Conservation (phyloP, 495 filamentous ascomycete species). For the Penicillium roqueforti region DNA sequence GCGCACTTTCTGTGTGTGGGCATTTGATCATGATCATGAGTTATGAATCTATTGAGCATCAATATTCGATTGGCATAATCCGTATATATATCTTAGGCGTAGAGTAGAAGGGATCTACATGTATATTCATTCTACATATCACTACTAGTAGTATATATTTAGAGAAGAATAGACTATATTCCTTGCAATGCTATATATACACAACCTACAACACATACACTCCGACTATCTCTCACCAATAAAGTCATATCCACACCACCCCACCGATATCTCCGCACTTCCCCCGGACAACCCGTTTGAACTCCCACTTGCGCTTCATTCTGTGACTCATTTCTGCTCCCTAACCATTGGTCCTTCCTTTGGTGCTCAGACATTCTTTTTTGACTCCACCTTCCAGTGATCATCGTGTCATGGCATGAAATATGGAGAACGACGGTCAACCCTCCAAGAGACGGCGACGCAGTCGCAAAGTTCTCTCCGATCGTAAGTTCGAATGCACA, state of each 20-base stretch:
- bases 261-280: slow-evolving; percentile 18
- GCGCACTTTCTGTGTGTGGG: slow-evolving; percentile 5
- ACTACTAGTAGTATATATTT: no score
- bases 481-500: slow-evolving; percentile 94
- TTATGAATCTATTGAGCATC: slow-evolving; percentile 8
- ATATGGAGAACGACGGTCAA: slow-evolving; percentile 27
- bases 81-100: neutral
- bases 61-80: neutral
- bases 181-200: neutral
- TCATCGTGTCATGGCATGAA: slow-evolving; percentile 21
- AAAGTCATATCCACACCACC: slow-evolving; percentile 3
- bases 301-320: slow-evolving; percentile 2
- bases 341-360: neutral
- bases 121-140: no score
- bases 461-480: slow-evolving; percentile 67
- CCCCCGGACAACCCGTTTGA: slow-evolving; percentile 4
- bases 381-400: neutral
- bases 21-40: slow-evolving; percentile 10
- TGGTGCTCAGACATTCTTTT: slow-evolving; percentile 5
- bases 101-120: no score
- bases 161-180: no score
- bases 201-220: no score
- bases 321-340: neutral
- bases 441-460: slow-evolving; percentile 30
- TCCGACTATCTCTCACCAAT: slow-evolving; percentile 1